Evolutionary conservation across 2,329 filamentous ascomycete species (phyloP), one percentile per base, ranked within the genome.

Genomic region (Fonsecaea monophora): DNA sequence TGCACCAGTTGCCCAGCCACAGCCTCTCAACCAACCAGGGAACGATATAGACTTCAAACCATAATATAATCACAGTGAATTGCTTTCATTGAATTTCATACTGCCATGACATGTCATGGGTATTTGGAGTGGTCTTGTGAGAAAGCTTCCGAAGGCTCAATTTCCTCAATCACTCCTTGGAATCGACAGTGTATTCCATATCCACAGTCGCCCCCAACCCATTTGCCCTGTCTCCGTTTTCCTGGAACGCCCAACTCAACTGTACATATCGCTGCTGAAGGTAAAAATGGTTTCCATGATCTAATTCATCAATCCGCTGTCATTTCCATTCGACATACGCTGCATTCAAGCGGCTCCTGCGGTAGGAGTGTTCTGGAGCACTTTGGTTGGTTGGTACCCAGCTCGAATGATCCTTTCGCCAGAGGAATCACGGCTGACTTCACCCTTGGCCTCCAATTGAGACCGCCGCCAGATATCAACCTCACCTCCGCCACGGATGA

Each of bases 401-500:
- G 94, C 93, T 71, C 94, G 90, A 75, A 96, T 87, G 73, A 97
- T 93, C 71, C 91, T 89, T 78, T 92, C 86, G 59, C 93, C 94
- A 62, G 87, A 84, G 15, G 89, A 90, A 77, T 97, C 94, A 78
- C 92, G 93, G 78, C 92, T 87, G 65, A 91, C 85, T 74, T 94
- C 91, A 84, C 94, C 94, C 84, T 91, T 92, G 48, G 70, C 69
- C 55, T 72, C 71, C 74, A 89, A 87, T 79, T 94, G 90, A 64
- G 90, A 88, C 50, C 91, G 89, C 87, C 95, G 95, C 92, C 92
- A 96, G 80, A 95, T 93, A 84, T 96, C 92, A 34, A 96, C 92
- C 79, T 95, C 92, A 77, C 91, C 92, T 53, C 92, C 92, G 71
- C 92, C 92, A 60, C 91, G 90, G 70, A 96, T 90, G 57, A 96